A percentile compares a stretch with the other conserved stretches of the same genome.
These are phyloP conservation scores for Fusarium sp. DNA, from an alignment of 2,329 filamentous ascomycete species.

Conservation along the genomic window DNA sequence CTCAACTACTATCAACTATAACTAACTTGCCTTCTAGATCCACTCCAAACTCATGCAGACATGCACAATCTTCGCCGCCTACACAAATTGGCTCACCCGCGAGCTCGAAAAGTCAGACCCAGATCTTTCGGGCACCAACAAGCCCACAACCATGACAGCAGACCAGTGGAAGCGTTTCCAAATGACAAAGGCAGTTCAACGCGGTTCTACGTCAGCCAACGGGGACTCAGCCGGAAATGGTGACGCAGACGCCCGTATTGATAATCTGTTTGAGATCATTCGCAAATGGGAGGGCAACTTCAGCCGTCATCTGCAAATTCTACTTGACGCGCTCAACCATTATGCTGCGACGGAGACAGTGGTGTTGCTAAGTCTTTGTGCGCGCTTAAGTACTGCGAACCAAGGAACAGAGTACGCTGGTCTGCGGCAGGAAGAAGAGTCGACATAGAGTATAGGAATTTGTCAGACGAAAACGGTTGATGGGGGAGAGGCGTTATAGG, in stretches of 20 bases:
- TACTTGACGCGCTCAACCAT: constrained; percentile 95
- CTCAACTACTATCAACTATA: neutral
- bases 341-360: constrained; percentile 98
- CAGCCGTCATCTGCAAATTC: constrained; percentile 88
- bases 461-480: constrained; percentile 5
- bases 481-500: constrained; percentile 37
- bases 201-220: constrained; percentile 47
- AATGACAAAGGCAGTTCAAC: constrained; percentile 58
- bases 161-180: constrained; percentile 72
- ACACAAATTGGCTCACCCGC: constrained; percentile 86
- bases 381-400: constrained; percentile 82
- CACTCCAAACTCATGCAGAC: constrained; percentile 97
- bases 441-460: constrained; percentile 27
- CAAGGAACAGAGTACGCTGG: constrained; percentile 77
- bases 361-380: constrained; percentile 88
- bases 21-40: constrained; percentile 68
- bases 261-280: constrained; percentile 86
- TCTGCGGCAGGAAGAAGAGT: constrained; percentile 68
- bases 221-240: constrained; percentile 51
- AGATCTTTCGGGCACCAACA: constrained; percentile 73
- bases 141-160: constrained; percentile 68
- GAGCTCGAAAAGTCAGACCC: constrained; percentile 87
- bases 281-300: constrained; percentile 95
- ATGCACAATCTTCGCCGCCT: constrained; percentile 92
- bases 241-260: constrained; percentile 64